Conservation (phyloP, 257 asterid species). For the Sherardia arvensis region DNA sequence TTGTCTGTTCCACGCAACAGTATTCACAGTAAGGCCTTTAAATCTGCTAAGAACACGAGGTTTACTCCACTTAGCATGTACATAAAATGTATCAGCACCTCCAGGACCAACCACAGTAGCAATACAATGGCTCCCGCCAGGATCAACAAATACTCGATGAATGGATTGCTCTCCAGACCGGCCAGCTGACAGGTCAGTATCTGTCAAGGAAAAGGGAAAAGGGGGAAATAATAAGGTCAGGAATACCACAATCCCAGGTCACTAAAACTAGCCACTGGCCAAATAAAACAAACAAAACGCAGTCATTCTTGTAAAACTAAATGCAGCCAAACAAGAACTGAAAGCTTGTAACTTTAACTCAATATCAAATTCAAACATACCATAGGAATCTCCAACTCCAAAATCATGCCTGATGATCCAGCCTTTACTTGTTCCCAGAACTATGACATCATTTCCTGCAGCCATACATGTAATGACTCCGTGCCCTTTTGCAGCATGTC, state of each 20-base stretch:
- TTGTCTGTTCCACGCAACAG: conserved; percentile 93
- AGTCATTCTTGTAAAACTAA: not conserved
- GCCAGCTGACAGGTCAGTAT: conserved; percentile 86
- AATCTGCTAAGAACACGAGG: conserved; percentile 74
- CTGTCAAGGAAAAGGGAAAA: conserved; percentile 24
- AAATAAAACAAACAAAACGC: not conserved
- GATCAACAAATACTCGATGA: conserved; percentile 84
- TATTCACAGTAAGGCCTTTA: conserved; percentile 71
- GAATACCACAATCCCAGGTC: not conserved
- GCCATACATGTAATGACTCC: conserved; percentile 92
- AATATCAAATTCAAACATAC: conserved; percentile 18
- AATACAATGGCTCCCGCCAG: conserved; percentile 96
- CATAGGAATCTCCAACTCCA: conserved; percentile 76
- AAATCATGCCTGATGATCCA: conserved; percentile 94
- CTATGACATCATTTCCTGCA: conserved; percentile 88
- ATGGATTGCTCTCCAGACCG: conserved; percentile 89
- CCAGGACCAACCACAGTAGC: conserved; percentile 87
- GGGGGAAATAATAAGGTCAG: not conserved
- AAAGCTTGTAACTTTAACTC: not conserved
- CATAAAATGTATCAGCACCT: conserved; percentile 81
- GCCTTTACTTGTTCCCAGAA: conserved; percentile 88
- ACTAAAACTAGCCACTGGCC: not conserved
- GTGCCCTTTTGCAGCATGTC: conserved; percentile 86
- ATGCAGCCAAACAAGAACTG: not conserved
- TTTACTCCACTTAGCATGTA: conserved; percentile 88